Percentiles rank a stretch among this genome's conserved stretches.
Conservation (phyloP, 306 rosid genomes). For the Notholithocarpus densiflorus region DNA sequence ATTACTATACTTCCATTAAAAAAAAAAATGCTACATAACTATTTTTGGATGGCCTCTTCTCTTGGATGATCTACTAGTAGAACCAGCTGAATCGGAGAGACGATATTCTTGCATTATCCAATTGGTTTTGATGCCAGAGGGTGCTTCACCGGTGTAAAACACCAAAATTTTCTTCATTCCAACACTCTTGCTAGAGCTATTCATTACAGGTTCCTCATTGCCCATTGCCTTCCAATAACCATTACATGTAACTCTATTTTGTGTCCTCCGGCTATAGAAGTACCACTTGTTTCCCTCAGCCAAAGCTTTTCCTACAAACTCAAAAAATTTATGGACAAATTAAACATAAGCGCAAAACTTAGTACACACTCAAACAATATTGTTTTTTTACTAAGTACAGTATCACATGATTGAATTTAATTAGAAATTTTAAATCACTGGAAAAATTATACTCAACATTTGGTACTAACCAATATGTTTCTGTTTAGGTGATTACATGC, state of each 20-base stretch:
- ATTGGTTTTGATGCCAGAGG: conserved; percentile 58
- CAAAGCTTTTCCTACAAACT: conserved; percentile 71
- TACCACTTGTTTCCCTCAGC: conserved; percentile 88
- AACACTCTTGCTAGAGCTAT: conserved; percentile 46
- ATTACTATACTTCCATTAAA: too few relatives aligned
- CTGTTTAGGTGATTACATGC: not conserved
- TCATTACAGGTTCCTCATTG: conserved; percentile 59
- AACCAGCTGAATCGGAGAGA: conserved; percentile 43
- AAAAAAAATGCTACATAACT: conserved; percentile 27
- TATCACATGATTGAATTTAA: too few relatives aligned
- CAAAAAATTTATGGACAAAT: not conserved
- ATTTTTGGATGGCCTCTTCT: conserved; percentile 52
- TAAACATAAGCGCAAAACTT: too few relatives aligned
- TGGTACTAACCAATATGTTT: too few relatives aligned
- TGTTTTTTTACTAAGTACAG: too few relatives aligned
- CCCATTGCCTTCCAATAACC: conserved; percentile 81
- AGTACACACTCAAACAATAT: too few relatives aligned
- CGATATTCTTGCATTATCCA: conserved; percentile 94
- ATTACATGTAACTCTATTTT: conserved; percentile 48
- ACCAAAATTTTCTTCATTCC: conserved; percentile 70
- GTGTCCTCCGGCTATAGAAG: conserved; percentile 78
- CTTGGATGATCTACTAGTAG: conserved; percentile 47
- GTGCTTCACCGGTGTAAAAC: conserved; percentile 57
- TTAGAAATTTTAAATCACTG: too few relatives aligned
- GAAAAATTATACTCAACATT: too few relatives aligned